These are phyloP conservation scores for Strigomonas galati DNA, from an alignment of 208 protist genomes.

Conservation along the genomic window DNA sequence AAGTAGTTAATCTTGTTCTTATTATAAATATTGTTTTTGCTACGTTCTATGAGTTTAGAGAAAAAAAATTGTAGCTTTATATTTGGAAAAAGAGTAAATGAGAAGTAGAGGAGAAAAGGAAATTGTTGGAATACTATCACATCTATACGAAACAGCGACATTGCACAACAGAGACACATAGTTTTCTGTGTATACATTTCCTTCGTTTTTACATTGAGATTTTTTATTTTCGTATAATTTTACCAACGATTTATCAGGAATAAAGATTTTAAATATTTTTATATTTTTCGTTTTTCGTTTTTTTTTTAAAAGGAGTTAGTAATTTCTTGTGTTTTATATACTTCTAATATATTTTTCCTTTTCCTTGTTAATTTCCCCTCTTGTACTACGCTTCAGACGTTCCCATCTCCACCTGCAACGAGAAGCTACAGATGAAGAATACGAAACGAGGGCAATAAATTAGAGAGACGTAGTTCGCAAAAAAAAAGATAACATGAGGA, in stretches of 20 bases:
- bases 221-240: neutral
- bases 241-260: neutral
- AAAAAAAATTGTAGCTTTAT: too few relatives aligned
- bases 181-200: too few relatives aligned
- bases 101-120: too few relatives aligned
- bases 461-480: neutral
- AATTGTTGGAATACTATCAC: too few relatives aligned
- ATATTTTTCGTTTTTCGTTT: conserved; percentile 2
- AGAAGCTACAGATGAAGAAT: neutral
- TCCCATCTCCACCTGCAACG: neutral
- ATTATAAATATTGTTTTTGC: too few relatives aligned
- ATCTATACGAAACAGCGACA: too few relatives aligned
- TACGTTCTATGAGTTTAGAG: too few relatives aligned
- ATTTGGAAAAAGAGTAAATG: too few relatives aligned
- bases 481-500: neutral
- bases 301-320: neutral
- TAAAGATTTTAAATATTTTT: neutral
- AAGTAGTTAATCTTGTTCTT: too few relatives aligned
- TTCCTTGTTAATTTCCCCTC: neutral
- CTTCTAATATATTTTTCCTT: neutral
- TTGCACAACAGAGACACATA: too few relatives aligned
- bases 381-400: neutral
- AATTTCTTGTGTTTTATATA: conserved; percentile 1
- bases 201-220: too few relatives aligned
- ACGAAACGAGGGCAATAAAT: conserved; percentile 5